Conservation (phyloP, 1,139 yeast genomes). For the Taphrina populina region DNA sequence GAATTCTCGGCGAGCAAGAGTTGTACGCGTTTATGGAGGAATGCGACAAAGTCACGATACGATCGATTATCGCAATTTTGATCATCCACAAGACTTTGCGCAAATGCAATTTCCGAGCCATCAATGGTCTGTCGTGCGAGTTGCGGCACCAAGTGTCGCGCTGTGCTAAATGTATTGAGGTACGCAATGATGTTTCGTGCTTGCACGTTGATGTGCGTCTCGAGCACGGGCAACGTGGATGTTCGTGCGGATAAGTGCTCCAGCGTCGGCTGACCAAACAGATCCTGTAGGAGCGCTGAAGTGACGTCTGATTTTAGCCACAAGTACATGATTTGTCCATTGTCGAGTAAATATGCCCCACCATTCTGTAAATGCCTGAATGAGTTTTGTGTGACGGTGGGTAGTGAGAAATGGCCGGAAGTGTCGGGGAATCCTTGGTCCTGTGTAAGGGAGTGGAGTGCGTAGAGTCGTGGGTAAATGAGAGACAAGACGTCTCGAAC, state of each 20-base stretch:
- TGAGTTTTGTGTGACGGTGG: slow-evolving; percentile 55
- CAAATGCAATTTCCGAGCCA: slow-evolving; percentile 59
- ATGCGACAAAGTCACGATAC: slow-evolving; percentile 60
- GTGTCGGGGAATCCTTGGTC: slow-evolving; percentile 47
- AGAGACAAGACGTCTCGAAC: slow-evolving; percentile 61
- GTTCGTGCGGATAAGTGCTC: slow-evolving; percentile 52
- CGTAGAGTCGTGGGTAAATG: slow-evolving; percentile 78
- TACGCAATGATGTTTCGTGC: slow-evolving; percentile 61
- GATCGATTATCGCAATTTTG: slow-evolving; percentile 56
- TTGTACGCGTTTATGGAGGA: slow-evolving; percentile 55
- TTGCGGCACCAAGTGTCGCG: slow-evolving; percentile 49
- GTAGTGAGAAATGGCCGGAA: slow-evolving; percentile 53
- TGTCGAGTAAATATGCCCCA: slow-evolving; percentile 75
- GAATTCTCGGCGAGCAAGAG: slow-evolving; percentile 11
- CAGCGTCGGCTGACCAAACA: slow-evolving; percentile 65
- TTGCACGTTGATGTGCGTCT: slow-evolving; percentile 67
- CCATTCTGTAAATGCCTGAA: slow-evolving; percentile 56
- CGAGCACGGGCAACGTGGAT: slow-evolving; percentile 67
- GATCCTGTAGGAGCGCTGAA: slow-evolving; percentile 64
- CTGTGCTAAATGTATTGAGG: slow-evolving; percentile 46
- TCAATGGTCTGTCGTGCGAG: slow-evolving; percentile 68
- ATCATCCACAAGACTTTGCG: slow-evolving; percentile 72
- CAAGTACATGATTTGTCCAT: slow-evolving; percentile 61
- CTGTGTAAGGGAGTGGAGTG: slow-evolving; percentile 64
- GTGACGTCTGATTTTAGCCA: slow-evolving; percentile 75